These are phyloP conservation scores for Lactuca saligna DNA, from an alignment of 129 eudicot species.

Conservation along the genomic window DNA sequence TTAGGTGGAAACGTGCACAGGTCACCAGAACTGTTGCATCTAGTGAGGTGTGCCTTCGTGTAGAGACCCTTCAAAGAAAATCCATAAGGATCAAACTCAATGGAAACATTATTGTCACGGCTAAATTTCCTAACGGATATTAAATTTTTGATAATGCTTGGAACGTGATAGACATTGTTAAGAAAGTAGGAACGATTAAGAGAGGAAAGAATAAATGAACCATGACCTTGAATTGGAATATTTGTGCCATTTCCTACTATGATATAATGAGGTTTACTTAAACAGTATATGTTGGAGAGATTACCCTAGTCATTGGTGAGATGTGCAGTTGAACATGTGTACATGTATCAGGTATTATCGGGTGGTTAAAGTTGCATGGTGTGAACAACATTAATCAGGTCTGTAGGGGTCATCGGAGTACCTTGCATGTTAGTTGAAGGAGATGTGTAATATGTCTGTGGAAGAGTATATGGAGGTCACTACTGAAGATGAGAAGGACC, in stretches of 20 bases:
- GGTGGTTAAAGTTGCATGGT: not conserved
- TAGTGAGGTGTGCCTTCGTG: too few species aligned
- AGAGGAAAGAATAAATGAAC: not conserved
- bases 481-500: too few species aligned
- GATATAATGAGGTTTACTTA: not conserved
- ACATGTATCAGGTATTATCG: not conserved
- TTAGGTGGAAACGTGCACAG: too few species aligned
- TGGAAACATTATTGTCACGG: too few species aligned
- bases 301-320: not conserved
- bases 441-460: too few species aligned
- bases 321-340: not conserved
- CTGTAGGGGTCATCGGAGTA: not conserved
- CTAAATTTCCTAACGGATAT: too few species aligned
- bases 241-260: not conserved
- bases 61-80: too few species aligned
- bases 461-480: too few species aligned
- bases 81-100: too few species aligned
- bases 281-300: not conserved
- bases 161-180: not conserved
- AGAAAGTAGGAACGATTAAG: not conserved
- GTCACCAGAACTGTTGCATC: too few species aligned
- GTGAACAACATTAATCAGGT: not conserved
- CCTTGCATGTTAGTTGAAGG: not conserved
- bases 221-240: not conserved
- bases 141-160: too few species aligned